phyloP scores from a whole-genome alignment of 208 protist genomes.

The Leptomonas pyrrhocoris region DNA sequence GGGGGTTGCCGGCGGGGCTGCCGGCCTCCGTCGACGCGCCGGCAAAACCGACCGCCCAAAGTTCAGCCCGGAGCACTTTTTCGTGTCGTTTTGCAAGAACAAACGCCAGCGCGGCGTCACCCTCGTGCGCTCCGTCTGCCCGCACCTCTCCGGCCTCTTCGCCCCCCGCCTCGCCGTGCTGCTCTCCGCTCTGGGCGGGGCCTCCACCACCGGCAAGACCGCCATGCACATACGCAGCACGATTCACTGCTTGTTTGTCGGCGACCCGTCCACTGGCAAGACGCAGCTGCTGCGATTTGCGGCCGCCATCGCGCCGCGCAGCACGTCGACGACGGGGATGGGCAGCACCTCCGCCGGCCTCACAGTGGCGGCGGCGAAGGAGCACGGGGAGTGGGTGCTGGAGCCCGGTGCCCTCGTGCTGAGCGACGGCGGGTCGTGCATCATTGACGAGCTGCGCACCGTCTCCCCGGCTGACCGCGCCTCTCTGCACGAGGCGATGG shows the following conservation, averaged over 20 bases:
- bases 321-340: conserved; percentile 91
- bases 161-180: conserved; percentile 80
- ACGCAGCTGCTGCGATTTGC: conserved; percentile 90
- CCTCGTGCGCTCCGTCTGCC: conserved; percentile 63
- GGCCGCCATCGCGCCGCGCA: conserved; percentile 75
- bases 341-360: conserved; percentile 92
- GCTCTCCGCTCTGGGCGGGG: conserved; percentile 74
- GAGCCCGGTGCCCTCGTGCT: conserved; percentile 97
- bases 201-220: conserved; percentile 62
- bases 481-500: conserved; percentile 98
- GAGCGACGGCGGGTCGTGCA: conserved; percentile 97
- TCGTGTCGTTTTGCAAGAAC: conserved; percentile 58
- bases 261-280: conserved; percentile 99
- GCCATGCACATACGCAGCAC: conserved; percentile 84
- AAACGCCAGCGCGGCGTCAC: conserved; percentile 50
- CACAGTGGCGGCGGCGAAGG: conserved; percentile 89
- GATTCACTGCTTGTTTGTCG: conserved; percentile 98
- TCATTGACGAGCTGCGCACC: conserved; percentile 97
- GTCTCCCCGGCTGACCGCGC: conserved; percentile 94
- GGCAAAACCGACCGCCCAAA: conserved; percentile 38
- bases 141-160: conserved; percentile 83
- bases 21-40: conserved; percentile 26
- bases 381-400: conserved; percentile 93
- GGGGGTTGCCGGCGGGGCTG: conserved; percentile 15
- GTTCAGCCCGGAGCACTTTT: conserved; percentile 84